These are phyloP conservation scores for Arthrobotrys conoides DNA, from an alignment of 2,329 filamentous ascomycete species.

Conservation along the genomic window DNA sequence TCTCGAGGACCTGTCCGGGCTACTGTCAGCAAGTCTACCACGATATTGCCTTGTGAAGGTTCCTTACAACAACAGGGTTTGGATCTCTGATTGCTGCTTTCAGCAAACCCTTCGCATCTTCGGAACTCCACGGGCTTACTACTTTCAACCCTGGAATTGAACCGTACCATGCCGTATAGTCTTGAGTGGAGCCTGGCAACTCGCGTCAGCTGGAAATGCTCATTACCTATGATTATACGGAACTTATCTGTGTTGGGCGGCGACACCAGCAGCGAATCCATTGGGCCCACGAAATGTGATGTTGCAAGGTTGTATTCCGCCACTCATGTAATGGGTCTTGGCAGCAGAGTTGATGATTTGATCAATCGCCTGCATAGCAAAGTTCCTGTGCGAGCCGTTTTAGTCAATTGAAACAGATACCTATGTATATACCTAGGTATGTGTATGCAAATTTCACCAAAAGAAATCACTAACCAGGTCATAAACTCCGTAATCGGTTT, in stretches of 20 bases:
- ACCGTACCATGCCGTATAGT: constrained; percentile 99
- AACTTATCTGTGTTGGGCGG: constrained; percentile 79
- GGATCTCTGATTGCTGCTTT: constrained; percentile 99
- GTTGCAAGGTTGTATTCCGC: constrained; percentile 99
- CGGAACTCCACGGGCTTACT: constrained; percentile 93
- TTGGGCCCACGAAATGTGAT: constrained; percentile 99
- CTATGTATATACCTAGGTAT: no score
- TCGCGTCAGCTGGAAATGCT: constrained; percentile 17
- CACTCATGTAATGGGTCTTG: constrained; percentile 99
- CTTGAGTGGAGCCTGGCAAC: constrained; percentile 70
- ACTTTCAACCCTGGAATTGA: constrained; percentile 98
- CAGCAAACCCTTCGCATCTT: constrained; percentile 97
- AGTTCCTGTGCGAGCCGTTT: constrained; percentile 74
- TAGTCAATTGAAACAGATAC: background rate
- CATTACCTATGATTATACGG: background rate
- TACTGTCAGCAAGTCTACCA: background rate
- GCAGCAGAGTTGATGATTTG: constrained; percentile 99
- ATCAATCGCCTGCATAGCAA: constrained; percentile 99
- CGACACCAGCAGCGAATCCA: constrained; percentile 95
- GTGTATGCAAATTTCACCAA: background rate
- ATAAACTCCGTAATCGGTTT: constrained; percentile 97
- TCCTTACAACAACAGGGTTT: constrained; percentile 83
- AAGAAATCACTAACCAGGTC: constrained; percentile 77
- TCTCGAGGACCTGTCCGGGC: constrained; percentile 75
- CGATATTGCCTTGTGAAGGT: background rate